Base-by-base conservation (phyloP, 2,329 filamentous ascomycete genomes). In the Aureobasidium lini region DNA sequence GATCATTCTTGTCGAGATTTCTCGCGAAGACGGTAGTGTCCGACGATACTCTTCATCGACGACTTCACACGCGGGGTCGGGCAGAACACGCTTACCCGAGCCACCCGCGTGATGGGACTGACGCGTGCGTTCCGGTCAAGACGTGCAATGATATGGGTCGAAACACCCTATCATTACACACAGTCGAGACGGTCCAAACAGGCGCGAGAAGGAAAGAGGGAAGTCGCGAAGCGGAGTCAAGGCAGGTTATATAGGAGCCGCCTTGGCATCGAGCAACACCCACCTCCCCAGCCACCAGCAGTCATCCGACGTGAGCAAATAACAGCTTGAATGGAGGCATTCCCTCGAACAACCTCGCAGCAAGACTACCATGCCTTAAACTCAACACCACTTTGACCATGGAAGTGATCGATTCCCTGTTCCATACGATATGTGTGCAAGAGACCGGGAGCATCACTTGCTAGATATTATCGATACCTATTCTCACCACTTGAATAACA, bases 201-300 rank as follows among this genome's bases (percentile, higher is more conserved):
- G 7, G 50, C 50, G 50, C 23, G 50, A 43, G 32, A 37, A 18
- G 29, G 9, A 16, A 43, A 43, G 37, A 32, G n/a, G 2, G 9
- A 23, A 2, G 16, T 52, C 18, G 50, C 29, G 50, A 6, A 43
- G 34, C 15, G 18, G 50, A 7, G 29, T 6, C 34, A 34, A 7
- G 23, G 32, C 34, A 28, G 37, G n/a, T 23, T 43, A 34, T 53
- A 18, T 53, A 53, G 23, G 23, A 23, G 23, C 3, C 23, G 23
- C n/a, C 23, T 43, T 18, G 6, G n/a, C 37, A 10, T 50, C 15
- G 23, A 52, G 47, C 34, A 31, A 28, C 37, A 53, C 50, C 36
- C 37, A 53, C 50, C 50, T 42, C 42, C 36, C 50, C 50, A 53
- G 50, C 50, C 50, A 32, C 49, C 49, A 32, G 5, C 29, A 23